These are phyloP conservation scores for Ophiostoma triangulosporum DNA, from an alignment of 2,329 filamentous ascomycete species.

Conservation along the genomic window DNA sequence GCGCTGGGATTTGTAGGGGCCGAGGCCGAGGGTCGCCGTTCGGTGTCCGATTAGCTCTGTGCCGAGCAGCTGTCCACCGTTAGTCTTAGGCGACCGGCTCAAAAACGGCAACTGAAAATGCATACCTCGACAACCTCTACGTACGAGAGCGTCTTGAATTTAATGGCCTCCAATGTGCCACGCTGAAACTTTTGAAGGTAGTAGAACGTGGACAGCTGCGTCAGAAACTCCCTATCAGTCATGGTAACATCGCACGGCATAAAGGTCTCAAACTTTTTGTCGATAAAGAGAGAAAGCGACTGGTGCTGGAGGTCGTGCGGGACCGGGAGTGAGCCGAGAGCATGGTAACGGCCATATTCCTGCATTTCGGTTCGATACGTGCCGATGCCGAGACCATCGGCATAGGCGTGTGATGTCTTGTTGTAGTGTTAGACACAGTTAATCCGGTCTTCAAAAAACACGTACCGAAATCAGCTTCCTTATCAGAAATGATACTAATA, in stretches of 20 bases:
- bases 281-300: neutral
- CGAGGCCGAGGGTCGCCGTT: neutral
- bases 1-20: neutral
- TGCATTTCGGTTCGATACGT: neutral
- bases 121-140: neutral
- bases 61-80: neutral
- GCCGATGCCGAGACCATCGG: neutral
- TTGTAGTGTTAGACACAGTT: too few species aligned
- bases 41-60: neutral
- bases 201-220: neutral
- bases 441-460: too few species aligned
- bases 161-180: neutral
- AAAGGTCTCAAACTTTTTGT: neutral
- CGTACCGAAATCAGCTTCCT: too few species aligned
- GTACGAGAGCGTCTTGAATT: neutral
- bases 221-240: neutral
- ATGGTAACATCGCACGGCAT: neutral
- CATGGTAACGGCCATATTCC: neutral
- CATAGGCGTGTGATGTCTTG: too few species aligned
- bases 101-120: too few species aligned
- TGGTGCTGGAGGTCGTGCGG: neutral
- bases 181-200: neutral
- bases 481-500: too few species aligned
- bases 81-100: too few species aligned
- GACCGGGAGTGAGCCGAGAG: neutral